phyloP scores from a whole-genome alignment of 352 stramenopile genomes.

The Globisporangium takayamanum region DNA sequence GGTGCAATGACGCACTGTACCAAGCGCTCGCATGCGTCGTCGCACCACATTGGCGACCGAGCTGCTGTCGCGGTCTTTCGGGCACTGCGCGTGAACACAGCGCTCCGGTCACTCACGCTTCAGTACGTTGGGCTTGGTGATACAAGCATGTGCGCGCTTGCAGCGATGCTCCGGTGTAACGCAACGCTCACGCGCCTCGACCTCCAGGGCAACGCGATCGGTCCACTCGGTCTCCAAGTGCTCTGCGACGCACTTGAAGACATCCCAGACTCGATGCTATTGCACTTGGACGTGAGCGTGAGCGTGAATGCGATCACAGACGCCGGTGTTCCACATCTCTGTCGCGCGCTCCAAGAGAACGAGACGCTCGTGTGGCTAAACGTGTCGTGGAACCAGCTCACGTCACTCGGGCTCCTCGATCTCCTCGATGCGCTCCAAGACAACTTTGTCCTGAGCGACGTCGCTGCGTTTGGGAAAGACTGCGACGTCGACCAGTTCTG shows the following conservation, averaged over 20 bases:
- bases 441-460: conserved; percentile 49
- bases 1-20: too few species aligned
- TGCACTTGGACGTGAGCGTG: conserved; percentile 54
- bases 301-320: conserved; percentile 49
- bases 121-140: conserved; percentile 46
- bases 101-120: conserved; percentile 41
- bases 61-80: conserved; percentile 45
- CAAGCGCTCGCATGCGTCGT: too few species aligned
- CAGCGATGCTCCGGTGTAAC: conserved; percentile 55
- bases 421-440: conserved; percentile 39
- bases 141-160: conserved; percentile 39
- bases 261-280: conserved; percentile 48
- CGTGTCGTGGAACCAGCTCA: conserved; percentile 61
- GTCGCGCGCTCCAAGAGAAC: conserved; percentile 50
- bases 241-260: conserved; percentile 56
- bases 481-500: conserved; percentile 41
- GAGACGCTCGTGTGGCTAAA: conserved; percentile 63
- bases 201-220: conserved; percentile 46
- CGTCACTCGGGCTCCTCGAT: conserved; percentile 29
- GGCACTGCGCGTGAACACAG: conserved; percentile 40
- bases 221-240: conserved; percentile 33
- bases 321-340: conserved; percentile 30
- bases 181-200: conserved; percentile 47
- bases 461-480: conserved; percentile 48
- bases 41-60: conserved; percentile 12